Evolutionary conservation across 2,329 filamentous ascomycete species (phyloP).

Genomic region (Cadophora luteo-olivacea): DNA sequence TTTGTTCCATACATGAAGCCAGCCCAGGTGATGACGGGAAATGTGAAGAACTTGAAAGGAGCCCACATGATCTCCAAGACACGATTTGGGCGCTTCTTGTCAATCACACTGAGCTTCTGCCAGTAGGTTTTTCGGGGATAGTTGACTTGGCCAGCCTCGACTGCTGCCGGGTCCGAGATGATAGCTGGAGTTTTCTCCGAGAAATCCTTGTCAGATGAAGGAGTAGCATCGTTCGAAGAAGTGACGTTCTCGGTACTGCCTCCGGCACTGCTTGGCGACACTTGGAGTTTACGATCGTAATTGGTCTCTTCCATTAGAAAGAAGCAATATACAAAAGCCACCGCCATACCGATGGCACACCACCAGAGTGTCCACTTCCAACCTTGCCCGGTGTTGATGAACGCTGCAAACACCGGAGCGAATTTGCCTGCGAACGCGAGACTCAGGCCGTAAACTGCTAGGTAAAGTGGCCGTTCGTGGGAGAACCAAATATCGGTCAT

Average conservation of each 20-base stretch:
- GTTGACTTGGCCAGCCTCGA: slow-evolving; percentile 42
- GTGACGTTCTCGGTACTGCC: slow-evolving; percentile 17
- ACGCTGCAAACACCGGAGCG: slow-evolving; percentile 54
- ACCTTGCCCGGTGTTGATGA: slow-evolving; percentile 53
- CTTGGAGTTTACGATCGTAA: slow-evolving; percentile 31
- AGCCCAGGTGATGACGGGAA: slow-evolving; percentile 45
- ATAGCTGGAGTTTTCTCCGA: slow-evolving; percentile 13
- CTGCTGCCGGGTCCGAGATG: slow-evolving; percentile 13
- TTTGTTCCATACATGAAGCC: slow-evolving; percentile 46
- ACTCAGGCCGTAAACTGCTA: slow-evolving; percentile 51
- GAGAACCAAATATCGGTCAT: slow-evolving; percentile 50
- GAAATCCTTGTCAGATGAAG: not conserved
- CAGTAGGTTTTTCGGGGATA: slow-evolving; percentile 50
- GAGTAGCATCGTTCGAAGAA: not conserved
- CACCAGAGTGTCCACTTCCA: slow-evolving; percentile 54
- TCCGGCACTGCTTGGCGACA: slow-evolving; percentile 19
- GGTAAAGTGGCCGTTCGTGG: slow-evolving; percentile 50
- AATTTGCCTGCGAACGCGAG: slow-evolving; percentile 51
- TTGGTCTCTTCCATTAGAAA: slow-evolving; percentile 66
- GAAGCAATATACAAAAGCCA: slow-evolving; percentile 56
- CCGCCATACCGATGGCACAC: slow-evolving; percentile 58
- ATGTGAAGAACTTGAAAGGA: slow-evolving; percentile 45
- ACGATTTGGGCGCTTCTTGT: slow-evolving; percentile 51
- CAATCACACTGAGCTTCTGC: slow-evolving; percentile 51
- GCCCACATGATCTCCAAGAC: slow-evolving; percentile 48